Conservation (phyloP, 164 flowering plant species). For the Tetracentron sinense region DNA sequence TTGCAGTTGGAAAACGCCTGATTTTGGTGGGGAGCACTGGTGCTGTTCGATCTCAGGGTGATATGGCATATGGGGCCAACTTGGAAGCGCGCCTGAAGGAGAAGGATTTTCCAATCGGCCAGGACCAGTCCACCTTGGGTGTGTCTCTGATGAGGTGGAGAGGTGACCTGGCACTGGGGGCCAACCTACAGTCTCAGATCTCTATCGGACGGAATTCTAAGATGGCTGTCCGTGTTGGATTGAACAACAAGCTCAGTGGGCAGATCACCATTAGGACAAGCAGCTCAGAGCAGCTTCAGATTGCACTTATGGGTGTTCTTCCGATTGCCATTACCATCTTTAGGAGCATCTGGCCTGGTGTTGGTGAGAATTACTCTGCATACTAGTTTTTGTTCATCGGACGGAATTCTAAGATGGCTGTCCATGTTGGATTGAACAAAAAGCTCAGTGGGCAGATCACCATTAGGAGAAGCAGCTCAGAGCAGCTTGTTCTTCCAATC, state of each 20-base stretch:
- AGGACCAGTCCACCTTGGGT: constrained; percentile 73
- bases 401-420: constrained; percentile 67
- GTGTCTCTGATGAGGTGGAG: constrained; percentile 90
- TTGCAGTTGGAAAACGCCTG: constrained; percentile 61
- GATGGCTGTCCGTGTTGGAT: constrained; percentile 68
- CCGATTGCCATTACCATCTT: constrained; percentile 62
- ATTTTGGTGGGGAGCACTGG: constrained; percentile 76
- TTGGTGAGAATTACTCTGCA: constrained; percentile 48
- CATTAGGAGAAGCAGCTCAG: constrained; percentile 80
- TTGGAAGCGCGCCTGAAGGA: constrained; percentile 73
- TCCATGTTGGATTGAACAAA: constrained; percentile 79
- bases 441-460: constrained; percentile 85
- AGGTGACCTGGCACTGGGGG: constrained; percentile 81
- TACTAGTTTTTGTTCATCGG: constrained; percentile 55
- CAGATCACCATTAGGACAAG: constrained; percentile 77
- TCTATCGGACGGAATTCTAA: constrained; percentile 72
- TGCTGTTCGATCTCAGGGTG: constrained; percentile 67
- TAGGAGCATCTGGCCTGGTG: constrained; percentile 48
- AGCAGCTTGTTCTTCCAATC: constrained; percentile 71
- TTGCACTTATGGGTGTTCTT: constrained; percentile 73
- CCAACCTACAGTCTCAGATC: constrained; percentile 75
- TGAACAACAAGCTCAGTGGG: constrained; percentile 89
- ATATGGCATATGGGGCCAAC: constrained; percentile 84
- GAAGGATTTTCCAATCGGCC: constrained; percentile 75
- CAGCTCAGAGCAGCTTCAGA: constrained; percentile 87